Evolutionary conservation across 805 yeast genomes (phyloP), one percentile per base, ranked within the genome.

Genomic region (Saccharomycopsis schoenii): DNA sequence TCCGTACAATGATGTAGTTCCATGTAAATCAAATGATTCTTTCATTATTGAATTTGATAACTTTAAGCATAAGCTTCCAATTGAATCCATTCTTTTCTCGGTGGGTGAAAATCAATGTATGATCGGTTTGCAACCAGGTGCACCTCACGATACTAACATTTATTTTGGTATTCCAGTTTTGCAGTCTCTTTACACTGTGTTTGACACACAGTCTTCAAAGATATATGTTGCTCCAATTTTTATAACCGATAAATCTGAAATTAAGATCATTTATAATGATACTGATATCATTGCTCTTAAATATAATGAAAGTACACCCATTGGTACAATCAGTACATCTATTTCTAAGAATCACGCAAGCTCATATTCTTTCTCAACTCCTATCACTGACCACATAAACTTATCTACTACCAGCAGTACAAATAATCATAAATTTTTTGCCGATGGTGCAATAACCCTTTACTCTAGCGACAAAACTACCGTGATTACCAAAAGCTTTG

Each of bases 171-270:
- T 62, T 21, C 61, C 62, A 0, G 24, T 42, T 15, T 51, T 62
- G 14, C 65, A 62, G 37, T 17, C 37, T 6, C 19, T 59, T 2
- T 62, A 62, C 50, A 42, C 60, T 19, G 65, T 60, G 6, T 62
- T 60, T 58, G 65, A 62, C 25, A 61, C 50, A 12, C 58, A 60
- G 12, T n/a, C 40, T 34, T 42, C 51, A 37, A 54, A 56, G 17
- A 24, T 62, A 15, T 60, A 60, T 34, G 62, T 62, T 19, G 65
- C 65, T 15, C 60, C 57, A 29, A 59, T 41, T 12, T 21, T 40
- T 36, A 34, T 17, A n/a, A 56, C 59, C 11, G 25, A 56, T 39
- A 57, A 56, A 36, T 24, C 42, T 5, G 36, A 56, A 39, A 17
- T 56, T 15, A 34, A 52, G 19, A 57, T 55, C 1, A 29, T 61